Base-by-base conservation (phyloP, 2,329 filamentous ascomycete species). In the Aureobasidium sp. region DNA sequence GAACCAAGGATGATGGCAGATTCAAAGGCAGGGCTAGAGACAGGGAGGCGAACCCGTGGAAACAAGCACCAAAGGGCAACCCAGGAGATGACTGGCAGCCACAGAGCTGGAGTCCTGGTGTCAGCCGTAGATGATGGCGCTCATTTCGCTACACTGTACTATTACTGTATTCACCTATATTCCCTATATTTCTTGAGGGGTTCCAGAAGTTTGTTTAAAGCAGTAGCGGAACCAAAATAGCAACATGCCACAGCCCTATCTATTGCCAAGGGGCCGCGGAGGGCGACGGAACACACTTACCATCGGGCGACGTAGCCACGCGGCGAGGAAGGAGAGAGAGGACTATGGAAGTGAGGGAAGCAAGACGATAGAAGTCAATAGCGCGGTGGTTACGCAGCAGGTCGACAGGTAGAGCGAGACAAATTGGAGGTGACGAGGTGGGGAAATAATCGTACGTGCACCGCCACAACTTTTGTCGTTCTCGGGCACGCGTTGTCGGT, bases 31-130 rank as follows among this genome's bases (percentile, higher is more conserved):
- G 62, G 62, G 58, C 63, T 5, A 68, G 66, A 51, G 65, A 69
- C 29, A 64, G 71, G 61, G 69, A 70, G 62, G 60, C 67, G 67
- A 76, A 67, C 68, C 77, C 77, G 1, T 79, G 76, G 76, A 74
- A 76, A 48, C 67, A 73, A 45, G 65, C 70, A 25, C 66, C 69
- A 9, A 73, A 71, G 58, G 71, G 73, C 11, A 74, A 71, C 31
- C 73, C 75, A 12, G 71, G 77, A 25, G 75, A 80, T 60, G 76
- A 76, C 8, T 80, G 76, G 76, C 77, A 81, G 69, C 79, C 79
- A 1, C 68, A 75, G 62, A 68, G 69, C 12, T 81, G 79, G 79
- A 73, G 73, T 20, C 79, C 78, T 34, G 72, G 70, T 15, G 72
- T 73, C 20, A 71, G 72, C 62, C 72, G 73, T 63, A 68, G 72